Base-by-base conservation (phyloP, 805 yeast genomes). In the Saturnispora saitoi region DNA sequence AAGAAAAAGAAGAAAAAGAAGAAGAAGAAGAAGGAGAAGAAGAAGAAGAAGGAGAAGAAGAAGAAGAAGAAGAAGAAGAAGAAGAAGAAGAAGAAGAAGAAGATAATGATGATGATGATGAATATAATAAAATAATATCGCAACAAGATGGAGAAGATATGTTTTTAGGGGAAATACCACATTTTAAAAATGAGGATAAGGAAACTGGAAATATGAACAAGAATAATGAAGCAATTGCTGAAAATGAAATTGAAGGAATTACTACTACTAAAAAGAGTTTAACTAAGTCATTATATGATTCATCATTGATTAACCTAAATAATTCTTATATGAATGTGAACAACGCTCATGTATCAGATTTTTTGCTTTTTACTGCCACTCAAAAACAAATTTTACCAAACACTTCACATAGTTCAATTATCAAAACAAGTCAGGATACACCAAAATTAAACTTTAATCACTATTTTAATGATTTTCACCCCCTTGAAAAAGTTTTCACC, bases 101-200 rank as follows among this genome's bases (percentile, higher is more conserved):
- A 10, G 47, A 32, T 6, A 17, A 31, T 7, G 34, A 22, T 9
- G 14, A 15, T 9, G 22, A 17, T 1, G 41, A 41, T 30, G 40
- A 34, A 30, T 31, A 42, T 2, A 15, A 14, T n/a, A 10, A 15
- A 22, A 24, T 7, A 17, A 4, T 20, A 19, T 57, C 51, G 4
- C 53, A 55, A 1, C 62, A 56, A n/a, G 58, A 56, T n/a, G 57
- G 53, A 24, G 54, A 56, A 34, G 56, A 59, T 8, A 19, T 39
- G 4, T 58, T 59, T 45, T 19, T 55, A 7, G 64, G 61, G 6
- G 54, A 53, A 20, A 50, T 60, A 7, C 62, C 62, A 9, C 65
- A 60, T 48, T 37, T 45, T 31, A 28, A 37, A 5, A 37, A 29
- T 14, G 34, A 47, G 6, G 22, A 17, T 31, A 8, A 11, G 15